Percentiles rank a stretch among this genome's conserved stretches.
These are phyloP conservation scores for Lepiota venenata DNA, from an alignment of 768 basidiomycete genomes.

Conservation along the genomic window DNA sequence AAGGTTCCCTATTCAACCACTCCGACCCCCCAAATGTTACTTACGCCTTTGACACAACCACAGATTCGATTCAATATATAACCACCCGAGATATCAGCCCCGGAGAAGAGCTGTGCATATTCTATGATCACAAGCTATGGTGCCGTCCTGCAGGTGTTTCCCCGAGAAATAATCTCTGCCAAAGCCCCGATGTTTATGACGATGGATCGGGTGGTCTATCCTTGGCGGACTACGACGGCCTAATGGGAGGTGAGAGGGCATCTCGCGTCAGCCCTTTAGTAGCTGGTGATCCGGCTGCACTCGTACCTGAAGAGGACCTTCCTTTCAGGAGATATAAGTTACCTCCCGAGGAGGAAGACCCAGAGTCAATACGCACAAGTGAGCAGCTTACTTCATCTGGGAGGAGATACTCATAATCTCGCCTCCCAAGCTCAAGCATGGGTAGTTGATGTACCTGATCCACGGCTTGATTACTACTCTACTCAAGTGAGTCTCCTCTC, in stretches of 20 bases:
- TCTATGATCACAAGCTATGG: slow-evolving; percentile 68
- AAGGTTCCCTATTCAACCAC: slow-evolving; percentile 85
- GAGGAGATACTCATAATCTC: background rate
- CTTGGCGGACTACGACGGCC: slow-evolving; percentile 19
- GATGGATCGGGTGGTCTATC: slow-evolving; percentile 48
- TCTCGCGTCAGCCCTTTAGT: slow-evolving; percentile 24
- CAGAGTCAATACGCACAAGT: slow-evolving; percentile 56
- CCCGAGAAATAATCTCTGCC: background rate
- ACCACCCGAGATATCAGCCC: slow-evolving; percentile 48
- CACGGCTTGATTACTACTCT: slow-evolving; percentile 53
- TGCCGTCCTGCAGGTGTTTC: slow-evolving; percentile 38
- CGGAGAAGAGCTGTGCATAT: slow-evolving; percentile 79
- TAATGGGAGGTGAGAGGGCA: slow-evolving; percentile 10
- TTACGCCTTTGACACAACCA: slow-evolving; percentile 48
- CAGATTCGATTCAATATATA: slow-evolving; percentile 61
- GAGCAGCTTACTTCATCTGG: slow-evolving; percentile 12
- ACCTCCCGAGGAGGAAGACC: slow-evolving; percentile 60
- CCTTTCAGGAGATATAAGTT: slow-evolving; percentile 65
- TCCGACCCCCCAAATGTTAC: slow-evolving; percentile 67
- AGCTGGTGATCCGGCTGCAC: slow-evolving; percentile 38
- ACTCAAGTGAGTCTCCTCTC: slow-evolving; percentile 46
- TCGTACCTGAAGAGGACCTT: slow-evolving; percentile 54
- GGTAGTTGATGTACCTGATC: slow-evolving; percentile 72
- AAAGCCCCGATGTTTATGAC: slow-evolving; percentile 17
- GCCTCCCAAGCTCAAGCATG: slow-evolving; percentile 58